These are phyloP conservation scores for Pseudogymnoascus sp. DNA, from an alignment of 2,329 filamentous ascomycete species.

Conservation along the genomic window DNA sequence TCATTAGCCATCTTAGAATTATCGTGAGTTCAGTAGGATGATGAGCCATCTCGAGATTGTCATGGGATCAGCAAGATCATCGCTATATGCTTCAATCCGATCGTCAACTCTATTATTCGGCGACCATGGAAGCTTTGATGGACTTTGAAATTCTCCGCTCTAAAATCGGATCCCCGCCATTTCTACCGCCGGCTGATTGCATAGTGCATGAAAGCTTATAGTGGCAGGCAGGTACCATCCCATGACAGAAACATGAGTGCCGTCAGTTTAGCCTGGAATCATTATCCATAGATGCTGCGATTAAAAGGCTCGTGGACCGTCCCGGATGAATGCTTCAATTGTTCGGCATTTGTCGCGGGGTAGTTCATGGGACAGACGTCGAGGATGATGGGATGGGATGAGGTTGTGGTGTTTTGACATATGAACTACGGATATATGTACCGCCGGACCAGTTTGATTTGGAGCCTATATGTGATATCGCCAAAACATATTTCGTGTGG, in stretches of 20 bases:
- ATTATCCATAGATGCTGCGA: neutral
- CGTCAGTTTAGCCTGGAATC: neutral
- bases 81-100: neutral
- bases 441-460: neutral
- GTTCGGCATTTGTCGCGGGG: constrained; percentile 5
- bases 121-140: neutral
- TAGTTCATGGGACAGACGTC: neutral
- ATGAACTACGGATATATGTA: neutral
- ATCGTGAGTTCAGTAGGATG: neutral
- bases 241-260: neutral
- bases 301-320: neutral
- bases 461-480: neutral
- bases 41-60: too few relatives aligned
- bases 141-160: neutral
- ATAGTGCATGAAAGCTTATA: constrained; percentile 2
- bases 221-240: neutral
- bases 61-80: neutral
- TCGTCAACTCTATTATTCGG: constrained; percentile 5
- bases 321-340: neutral
- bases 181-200: constrained; percentile 6
- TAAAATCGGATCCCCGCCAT: neutral
- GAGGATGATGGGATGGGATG: too few relatives aligned
- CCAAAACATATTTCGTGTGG: neutral
- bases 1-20: too few relatives aligned
- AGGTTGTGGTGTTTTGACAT: neutral